A percentile compares a stretch with the other conserved stretches of the same genome.
These are phyloP conservation scores for Pseudogymnoascus sp. DNA, from an alignment of 2,329 filamentous ascomycete species.

Conservation along the genomic window DNA sequence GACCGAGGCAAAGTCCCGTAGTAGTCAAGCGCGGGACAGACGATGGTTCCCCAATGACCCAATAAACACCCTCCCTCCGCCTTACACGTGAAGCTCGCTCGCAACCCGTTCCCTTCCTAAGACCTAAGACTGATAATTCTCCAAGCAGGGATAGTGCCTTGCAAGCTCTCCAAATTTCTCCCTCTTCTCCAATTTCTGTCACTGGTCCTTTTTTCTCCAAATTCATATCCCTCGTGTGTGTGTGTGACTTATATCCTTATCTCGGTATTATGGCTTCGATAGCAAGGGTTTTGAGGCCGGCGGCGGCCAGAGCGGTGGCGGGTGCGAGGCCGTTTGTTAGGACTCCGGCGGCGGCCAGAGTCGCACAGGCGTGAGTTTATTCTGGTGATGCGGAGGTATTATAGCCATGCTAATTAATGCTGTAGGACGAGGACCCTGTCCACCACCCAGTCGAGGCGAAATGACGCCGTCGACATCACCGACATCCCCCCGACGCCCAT, in stretches of 20 bases:
- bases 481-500: conserved; percentile 86
- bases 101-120: not conserved
- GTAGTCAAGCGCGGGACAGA: conserved; percentile 2
- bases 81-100: conserved; percentile 8
- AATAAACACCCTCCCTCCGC: not conserved
- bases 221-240: not conserved
- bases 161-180: not conserved
- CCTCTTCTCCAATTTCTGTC: not conserved
- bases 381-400: not conserved
- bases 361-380: conserved; percentile 33
- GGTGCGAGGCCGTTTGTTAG: conserved; percentile 33
- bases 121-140: conserved; percentile 6
- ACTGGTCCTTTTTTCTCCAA: not conserved
- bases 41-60: not conserved
- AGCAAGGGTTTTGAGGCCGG: conserved; percentile 37
- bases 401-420: conserved; percentile 2
- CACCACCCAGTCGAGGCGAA: conserved; percentile 47
- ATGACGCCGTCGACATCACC: conserved; percentile 53
- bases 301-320: conserved; percentile 31
- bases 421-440: conserved; percentile 47
- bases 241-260: not conserved
- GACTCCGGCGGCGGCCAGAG: conserved; percentile 30
- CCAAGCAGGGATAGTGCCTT: conserved; percentile 1
- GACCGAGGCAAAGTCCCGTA: conserved; percentile 1
- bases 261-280: conserved; percentile 38